Evolutionary conservation across 768 basidiomycete genomes (phyloP).

Genomic region (Psilocybe cyanescens): DNA sequence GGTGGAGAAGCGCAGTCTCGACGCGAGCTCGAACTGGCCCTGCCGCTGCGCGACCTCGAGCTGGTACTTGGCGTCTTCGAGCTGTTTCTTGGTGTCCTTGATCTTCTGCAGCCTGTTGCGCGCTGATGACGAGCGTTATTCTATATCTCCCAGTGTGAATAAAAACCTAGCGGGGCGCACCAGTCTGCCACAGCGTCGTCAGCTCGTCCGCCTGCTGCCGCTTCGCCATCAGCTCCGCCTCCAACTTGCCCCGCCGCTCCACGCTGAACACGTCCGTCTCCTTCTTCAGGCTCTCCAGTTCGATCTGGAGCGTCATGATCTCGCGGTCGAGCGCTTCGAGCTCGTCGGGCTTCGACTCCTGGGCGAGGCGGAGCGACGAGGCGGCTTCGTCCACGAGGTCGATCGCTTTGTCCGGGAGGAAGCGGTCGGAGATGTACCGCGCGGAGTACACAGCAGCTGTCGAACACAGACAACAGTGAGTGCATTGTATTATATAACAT

Average conservation of each 20-base stretch:
- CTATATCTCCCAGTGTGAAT: too few relatives aligned
- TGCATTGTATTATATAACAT: neutral
- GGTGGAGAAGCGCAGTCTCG: slow-evolving; percentile 79
- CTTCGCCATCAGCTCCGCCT: slow-evolving; percentile 62
- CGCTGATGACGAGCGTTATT: slow-evolving; percentile 42
- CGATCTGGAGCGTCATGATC: slow-evolving; percentile 87
- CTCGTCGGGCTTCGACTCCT: slow-evolving; percentile 87
- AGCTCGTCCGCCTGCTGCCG: slow-evolving; percentile 64
- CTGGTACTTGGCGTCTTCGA: slow-evolving; percentile 85
- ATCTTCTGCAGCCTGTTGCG: slow-evolving; percentile 68
- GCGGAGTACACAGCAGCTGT: slow-evolving; percentile 83
- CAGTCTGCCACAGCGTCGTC: slow-evolving; percentile 74
- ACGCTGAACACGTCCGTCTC: slow-evolving; percentile 85
- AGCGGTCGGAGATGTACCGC: slow-evolving; percentile 86
- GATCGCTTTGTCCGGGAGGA: slow-evolving; percentile 89
- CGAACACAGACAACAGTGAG: neutral
- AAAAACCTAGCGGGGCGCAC: slow-evolving; percentile 35
- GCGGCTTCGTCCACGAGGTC: slow-evolving; percentile 95
- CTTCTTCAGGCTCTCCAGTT: slow-evolving; percentile 87
- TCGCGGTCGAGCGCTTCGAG: slow-evolving; percentile 83
- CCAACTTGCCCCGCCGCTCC: slow-evolving; percentile 71
- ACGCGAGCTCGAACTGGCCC: slow-evolving; percentile 85
- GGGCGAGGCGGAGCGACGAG: slow-evolving; percentile 82
- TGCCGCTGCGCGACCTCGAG: slow-evolving; percentile 89
- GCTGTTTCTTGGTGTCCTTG: slow-evolving; percentile 71